Evolutionary conservation across 2,329 filamentous ascomycete species (phyloP).

Genomic region (Aspergillus versicolor): DNA sequence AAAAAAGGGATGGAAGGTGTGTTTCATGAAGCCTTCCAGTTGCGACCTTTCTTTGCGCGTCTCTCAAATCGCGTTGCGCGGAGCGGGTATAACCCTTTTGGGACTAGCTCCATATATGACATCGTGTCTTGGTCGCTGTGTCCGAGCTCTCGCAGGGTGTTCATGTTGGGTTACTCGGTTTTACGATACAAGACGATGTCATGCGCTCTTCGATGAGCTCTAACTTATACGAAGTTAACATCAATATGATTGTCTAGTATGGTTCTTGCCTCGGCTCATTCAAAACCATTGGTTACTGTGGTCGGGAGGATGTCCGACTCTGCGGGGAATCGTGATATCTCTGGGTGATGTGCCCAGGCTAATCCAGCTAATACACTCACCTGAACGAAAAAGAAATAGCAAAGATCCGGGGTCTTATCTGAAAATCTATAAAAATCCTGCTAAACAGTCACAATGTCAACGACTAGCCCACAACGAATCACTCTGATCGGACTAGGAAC

Average conservation of each 20-base stretch:
- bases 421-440: no score
- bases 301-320: no score
- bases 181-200: not conserved
- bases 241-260: not conserved
- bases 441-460: constrained; percentile 10
- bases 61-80: constrained; percentile 24
- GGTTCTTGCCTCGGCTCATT: not conserved
- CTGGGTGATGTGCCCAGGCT: not conserved
- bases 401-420: no score
- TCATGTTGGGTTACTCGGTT: not conserved
- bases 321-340: no score
- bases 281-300: not conserved
- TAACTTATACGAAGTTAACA: not conserved
- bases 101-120: constrained; percentile 17
- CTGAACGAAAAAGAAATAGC: not conserved
- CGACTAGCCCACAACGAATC: constrained; percentile 23
- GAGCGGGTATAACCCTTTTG: constrained; percentile 23
- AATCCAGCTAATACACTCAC: not conserved
- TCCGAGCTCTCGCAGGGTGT: not conserved
- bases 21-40: constrained; percentile 1
- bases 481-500: constrained; percentile 44
- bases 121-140: not conserved
- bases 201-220: not conserved
- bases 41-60: constrained; percentile 10
- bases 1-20: not conserved